Percentiles rank a stretch among this genome's conserved stretches.
Conservation (phyloP, 371 early-diverging fungal genomes). For the Syncephalastrum contaminatum region DNA sequence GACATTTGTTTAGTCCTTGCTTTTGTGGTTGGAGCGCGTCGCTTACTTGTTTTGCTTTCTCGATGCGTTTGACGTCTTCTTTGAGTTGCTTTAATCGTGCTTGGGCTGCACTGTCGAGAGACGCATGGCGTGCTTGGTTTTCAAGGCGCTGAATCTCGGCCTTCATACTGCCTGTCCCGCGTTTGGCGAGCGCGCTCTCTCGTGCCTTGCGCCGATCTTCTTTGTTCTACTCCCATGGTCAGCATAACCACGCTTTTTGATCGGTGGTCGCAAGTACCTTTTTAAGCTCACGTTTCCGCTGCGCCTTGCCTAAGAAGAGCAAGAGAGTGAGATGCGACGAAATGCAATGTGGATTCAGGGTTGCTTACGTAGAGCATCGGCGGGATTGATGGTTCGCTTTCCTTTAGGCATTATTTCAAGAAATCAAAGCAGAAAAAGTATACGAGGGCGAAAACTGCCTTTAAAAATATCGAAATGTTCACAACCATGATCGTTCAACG, state of each 20-base stretch:
- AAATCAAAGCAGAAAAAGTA: background rate
- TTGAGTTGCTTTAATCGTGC: slow-evolving; percentile 43
- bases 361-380: slow-evolving; percentile 49
- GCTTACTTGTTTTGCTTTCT: slow-evolving; percentile 50
- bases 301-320: slow-evolving; percentile 52
- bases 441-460: too few relatives aligned
- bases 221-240: slow-evolving; percentile 50
- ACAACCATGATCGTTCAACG: too few relatives aligned
- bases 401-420: slow-evolving; percentile 38
- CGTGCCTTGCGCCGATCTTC: slow-evolving; percentile 57
- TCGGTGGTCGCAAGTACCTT: slow-evolving; percentile 38
- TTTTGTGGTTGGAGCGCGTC: background rate
- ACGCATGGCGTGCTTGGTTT: slow-evolving; percentile 38
- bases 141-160: slow-evolving; percentile 47
- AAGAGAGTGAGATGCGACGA: slow-evolving; percentile 25
- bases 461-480: too few relatives aligned
- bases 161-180: slow-evolving; percentile 47
- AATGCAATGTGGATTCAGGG: background rate
- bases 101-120: slow-evolving; percentile 51
- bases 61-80: slow-evolving; percentile 44
- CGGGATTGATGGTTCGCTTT: slow-evolving; percentile 49
- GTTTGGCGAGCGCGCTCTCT: slow-evolving; percentile 49
- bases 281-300: slow-evolving; percentile 63
- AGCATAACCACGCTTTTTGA: background rate
- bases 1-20: background rate